Percentiles rank a stretch among this genome's conserved stretches.
Conservation (phyloP, 2,329 filamentous ascomycete genomes). For the Verticillium dahliae region DNA sequence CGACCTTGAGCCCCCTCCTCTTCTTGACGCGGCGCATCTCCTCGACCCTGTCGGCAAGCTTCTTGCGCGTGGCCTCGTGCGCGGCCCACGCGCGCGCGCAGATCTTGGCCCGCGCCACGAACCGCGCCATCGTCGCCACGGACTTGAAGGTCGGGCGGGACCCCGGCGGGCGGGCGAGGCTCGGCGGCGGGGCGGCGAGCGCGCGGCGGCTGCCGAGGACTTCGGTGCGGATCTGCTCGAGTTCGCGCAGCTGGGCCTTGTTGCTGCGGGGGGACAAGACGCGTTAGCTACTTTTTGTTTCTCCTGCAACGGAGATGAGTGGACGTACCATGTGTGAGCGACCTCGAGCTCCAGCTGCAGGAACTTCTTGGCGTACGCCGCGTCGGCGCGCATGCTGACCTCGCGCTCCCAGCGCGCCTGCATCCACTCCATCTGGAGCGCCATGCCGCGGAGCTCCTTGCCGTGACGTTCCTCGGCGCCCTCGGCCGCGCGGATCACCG, state of each 20-base stretch:
- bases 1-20: slow-evolving; percentile 31
- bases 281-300: slow-evolving; percentile 15
- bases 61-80: slow-evolving; percentile 42
- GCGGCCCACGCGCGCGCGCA: slow-evolving; percentile 41
- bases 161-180: slow-evolving; percentile 12
- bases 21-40: slow-evolving; percentile 37
- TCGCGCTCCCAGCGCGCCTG: slow-evolving; percentile 76
- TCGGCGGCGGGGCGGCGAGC: slow-evolving; percentile 19
- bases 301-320: no score
- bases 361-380: slow-evolving; percentile 82
- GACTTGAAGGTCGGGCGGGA: slow-evolving; percentile 29
- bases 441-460: slow-evolving; percentile 73
- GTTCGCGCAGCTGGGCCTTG: slow-evolving; percentile 79
- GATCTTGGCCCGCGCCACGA: slow-evolving; percentile 44
- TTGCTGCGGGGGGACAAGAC: slow-evolving; percentile 54
- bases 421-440: slow-evolving; percentile 87
- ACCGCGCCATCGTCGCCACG: slow-evolving; percentile 41
- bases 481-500: slow-evolving; percentile 50
- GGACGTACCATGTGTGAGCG: slow-evolving; percentile 78
- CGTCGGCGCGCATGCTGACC: slow-evolving; percentile 69
- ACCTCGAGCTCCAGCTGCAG: slow-evolving; percentile 74
- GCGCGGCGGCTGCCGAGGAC: slow-evolving; percentile 30
- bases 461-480: slow-evolving; percentile 62
- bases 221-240: slow-evolving; percentile 65
- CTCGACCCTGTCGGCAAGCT: slow-evolving; percentile 42